These are phyloP conservation scores for Falciphora oryzae DNA, from an alignment of 2,329 filamentous ascomycete species.

Conservation along the genomic window DNA sequence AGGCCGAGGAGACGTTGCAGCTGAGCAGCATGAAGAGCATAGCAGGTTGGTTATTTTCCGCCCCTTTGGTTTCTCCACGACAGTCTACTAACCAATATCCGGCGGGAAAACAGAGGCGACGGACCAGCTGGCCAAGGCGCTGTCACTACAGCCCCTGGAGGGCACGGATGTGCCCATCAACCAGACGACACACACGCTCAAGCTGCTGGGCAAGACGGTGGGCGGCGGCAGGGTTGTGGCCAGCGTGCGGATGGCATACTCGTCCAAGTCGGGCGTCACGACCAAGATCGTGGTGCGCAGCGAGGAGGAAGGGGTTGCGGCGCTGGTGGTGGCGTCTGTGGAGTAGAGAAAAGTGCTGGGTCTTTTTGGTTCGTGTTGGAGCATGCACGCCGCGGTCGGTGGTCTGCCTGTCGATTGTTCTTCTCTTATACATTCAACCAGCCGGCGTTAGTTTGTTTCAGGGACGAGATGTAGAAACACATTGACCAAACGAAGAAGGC, in stretches of 20 bases:
- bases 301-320: conserved; percentile 88
- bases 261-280: conserved; percentile 86
- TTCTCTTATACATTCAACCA: too few relatives aligned
- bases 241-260: conserved; percentile 87
- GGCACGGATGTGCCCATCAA: conserved; percentile 88
- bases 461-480: too few relatives aligned
- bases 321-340: conserved; percentile 77
- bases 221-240: conserved; percentile 83
- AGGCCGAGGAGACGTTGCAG: conserved; percentile 86
- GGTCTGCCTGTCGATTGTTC: too few relatives aligned
- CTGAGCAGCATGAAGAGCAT: conserved; percentile 87
- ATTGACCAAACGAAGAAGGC: too few relatives aligned
- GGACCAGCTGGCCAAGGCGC: conserved; percentile 77
- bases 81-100: too few relatives aligned
- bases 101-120: conserved; percentile 65
- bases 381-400: too few relatives aligned
- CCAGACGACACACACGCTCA: conserved; percentile 87
- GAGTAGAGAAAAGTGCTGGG: conserved; percentile 42
- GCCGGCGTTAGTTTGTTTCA: too few relatives aligned
- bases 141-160: conserved; percentile 90
- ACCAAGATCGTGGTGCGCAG: conserved; percentile 90
- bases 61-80: too few relatives aligned
- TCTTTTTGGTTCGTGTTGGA: not conserved
- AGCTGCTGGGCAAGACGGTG: conserved; percentile 93
- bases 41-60: conserved; percentile 50